Conservation (phyloP, 768 basidiomycete genomes). For the Lanmaoa rubissima region DNA sequence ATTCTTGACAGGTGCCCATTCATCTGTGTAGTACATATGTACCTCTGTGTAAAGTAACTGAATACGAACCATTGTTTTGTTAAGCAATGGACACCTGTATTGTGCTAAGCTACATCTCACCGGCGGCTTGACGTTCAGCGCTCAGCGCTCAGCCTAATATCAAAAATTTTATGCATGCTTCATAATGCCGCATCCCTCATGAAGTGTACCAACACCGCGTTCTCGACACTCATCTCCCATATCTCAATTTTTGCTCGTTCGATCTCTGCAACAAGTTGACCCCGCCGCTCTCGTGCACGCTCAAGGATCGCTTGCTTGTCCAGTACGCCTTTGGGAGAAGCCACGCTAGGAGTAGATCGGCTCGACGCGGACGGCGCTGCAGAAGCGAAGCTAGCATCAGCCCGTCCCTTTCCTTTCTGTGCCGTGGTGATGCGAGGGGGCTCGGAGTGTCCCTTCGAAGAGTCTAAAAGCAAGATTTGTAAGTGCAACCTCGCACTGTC, state of each 20-base stretch:
- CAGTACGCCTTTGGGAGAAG: conserved; percentile 3
- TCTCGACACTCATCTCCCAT: conserved; percentile 74
- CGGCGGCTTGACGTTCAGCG: neutral
- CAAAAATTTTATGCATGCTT: neutral
- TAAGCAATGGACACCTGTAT: neutral
- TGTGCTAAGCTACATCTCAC: neutral
- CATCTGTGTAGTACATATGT: conserved; percentile 18
- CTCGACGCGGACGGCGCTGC: neutral
- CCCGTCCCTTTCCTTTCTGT: conserved; percentile 22
- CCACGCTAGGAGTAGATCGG: neutral
- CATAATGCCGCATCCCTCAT: conserved; percentile 29
- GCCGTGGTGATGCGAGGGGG: neutral
- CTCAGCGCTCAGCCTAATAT: neutral
- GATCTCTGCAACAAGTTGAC: conserved; percentile 52
- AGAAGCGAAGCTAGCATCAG: neutral
- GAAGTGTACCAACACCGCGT: conserved; percentile 57
- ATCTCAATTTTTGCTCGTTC: conserved; percentile 61
- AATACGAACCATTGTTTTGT: conserved; percentile 8
- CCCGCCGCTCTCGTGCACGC: conserved; percentile 53
- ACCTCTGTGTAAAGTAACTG: conserved; percentile 17
- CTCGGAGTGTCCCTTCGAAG: neutral
- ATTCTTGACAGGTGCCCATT: neutral
- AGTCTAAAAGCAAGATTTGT: conserved; percentile 11
- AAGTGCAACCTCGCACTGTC: neutral
- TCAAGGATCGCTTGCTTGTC: conserved; percentile 46